These are phyloP conservation scores for Solanum verrucosum DNA, from an alignment of 257 asterid species.

Conservation along the genomic window DNA sequence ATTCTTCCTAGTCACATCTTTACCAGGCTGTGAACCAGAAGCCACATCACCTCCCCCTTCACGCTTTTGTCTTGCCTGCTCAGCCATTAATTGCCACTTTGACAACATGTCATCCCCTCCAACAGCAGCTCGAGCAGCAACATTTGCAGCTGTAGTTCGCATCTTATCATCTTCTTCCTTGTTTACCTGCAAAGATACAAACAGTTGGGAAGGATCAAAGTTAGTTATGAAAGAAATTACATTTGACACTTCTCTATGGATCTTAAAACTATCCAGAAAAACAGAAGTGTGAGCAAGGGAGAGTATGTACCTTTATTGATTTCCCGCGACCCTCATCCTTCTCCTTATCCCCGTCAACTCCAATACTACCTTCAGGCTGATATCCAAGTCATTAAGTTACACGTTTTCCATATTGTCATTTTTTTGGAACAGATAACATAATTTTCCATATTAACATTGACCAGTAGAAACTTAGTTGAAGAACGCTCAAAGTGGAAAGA, in stretches of 20 bases:
- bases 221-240: background rate
- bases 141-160: constrained; percentile 97
- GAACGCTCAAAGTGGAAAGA: background rate
- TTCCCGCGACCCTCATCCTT: constrained; percentile 65
- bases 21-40: constrained; percentile 45
- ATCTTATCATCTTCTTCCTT: constrained; percentile 96
- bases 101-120: constrained; percentile 92
- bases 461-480: background rate
- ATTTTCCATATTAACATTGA: background rate
- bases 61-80: constrained; percentile 75
- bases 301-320: constrained; percentile 43
- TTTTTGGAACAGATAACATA: background rate
- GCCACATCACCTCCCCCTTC: constrained; percentile 59
- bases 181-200: constrained; percentile 42
- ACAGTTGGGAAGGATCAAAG: background rate
- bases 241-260: background rate
- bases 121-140: constrained; percentile 94
- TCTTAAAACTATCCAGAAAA: background rate
- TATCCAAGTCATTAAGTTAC: background rate
- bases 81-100: constrained; percentile 90
- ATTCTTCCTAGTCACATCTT: constrained; percentile 41
- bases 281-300: background rate
- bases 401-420: background rate
- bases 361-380: constrained; percentile 55
- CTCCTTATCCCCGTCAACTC: constrained; percentile 73